Evolutionary conservation across 768 basidiomycete species (phyloP), one percentile per base, ranked within the genome.

Genomic region (Pisolithus microcarpus): DNA sequence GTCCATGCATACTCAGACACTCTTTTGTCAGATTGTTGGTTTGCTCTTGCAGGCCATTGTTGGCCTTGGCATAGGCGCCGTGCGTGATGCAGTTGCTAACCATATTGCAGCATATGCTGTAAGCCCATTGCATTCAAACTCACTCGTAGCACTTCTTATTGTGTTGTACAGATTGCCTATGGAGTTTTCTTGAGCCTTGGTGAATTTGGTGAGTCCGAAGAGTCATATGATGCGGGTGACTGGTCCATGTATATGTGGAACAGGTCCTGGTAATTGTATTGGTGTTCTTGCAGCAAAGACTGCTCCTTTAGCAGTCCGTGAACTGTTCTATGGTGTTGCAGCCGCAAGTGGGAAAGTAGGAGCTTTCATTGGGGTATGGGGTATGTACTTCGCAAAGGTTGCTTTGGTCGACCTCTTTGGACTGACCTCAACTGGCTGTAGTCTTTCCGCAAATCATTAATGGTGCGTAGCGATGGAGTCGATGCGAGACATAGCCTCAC

Each of bases 181-280:
- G 94, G 93, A 13, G 80, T 96, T 46, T 96, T 96, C 78, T 64
- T 94, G 59, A 83, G 80, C 60, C 85, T 92, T 50, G 94, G 93
- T 43, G 93, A 95, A 70, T 71, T 91, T 24, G 90, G 88, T 75
- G 51, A 30, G 72, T 61, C 38, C 54, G 36, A 30, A 30, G 19
- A 1, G 19, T 24, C 10, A 26, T 37, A 71, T 78, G 80, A 30
- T 26, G 26, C 4, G 26, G 26, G 4, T 26, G 26, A 26, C 7
- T 26, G 7, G 26, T 26, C 26, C 26, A 26, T 26, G 26, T 26
- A 26, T 7, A 26, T 26, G 26, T 26, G 26, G 4, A 26, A 7
- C 26, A 26, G 26, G 26, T 26, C 26, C 26, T 26, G 26, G 26
- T 7, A 26, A 26, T 26, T 26, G 26, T 26, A 26, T 26, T 26